A percentile compares a stretch with the other conserved stretches of the same genome.
phyloP scores from a whole-genome alignment of 176 grass and related monocot species.

The Chrysopogon serrulatus region DNA sequence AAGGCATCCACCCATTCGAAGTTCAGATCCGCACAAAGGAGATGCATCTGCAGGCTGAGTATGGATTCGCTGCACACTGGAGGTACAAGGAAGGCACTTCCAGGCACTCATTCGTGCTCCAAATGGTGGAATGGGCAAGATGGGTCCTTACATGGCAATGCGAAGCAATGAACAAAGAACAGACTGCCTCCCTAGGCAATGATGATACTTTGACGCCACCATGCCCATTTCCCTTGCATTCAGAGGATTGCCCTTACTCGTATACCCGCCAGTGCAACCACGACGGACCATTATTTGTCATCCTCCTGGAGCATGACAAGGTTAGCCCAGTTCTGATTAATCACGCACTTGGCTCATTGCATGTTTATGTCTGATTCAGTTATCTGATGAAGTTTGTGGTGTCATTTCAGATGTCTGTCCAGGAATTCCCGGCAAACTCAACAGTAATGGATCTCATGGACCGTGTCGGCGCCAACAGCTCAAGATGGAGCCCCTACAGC shows the following conservation, averaged over 20 bases:
- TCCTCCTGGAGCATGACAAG: conserved; percentile 75
- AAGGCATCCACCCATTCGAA: conserved; percentile 42
- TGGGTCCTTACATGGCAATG: conserved; percentile 78
- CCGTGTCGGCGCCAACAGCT: conserved; percentile 37
- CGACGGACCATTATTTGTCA: conserved; percentile 62
- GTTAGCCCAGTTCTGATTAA: conserved; percentile 25
- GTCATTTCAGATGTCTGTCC: conserved; percentile 68
- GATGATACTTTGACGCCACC: conserved; percentile 12
- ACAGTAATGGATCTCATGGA: conserved; percentile 68
- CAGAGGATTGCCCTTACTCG: conserved; percentile 64
- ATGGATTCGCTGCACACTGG: conserved; percentile 71
- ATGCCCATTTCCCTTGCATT: conserved; percentile 71
- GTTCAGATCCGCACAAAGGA: conserved; percentile 63
- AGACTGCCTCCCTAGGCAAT: not conserved
- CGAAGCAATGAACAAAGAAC: conserved; percentile 42
- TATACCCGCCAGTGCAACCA: conserved; percentile 46
- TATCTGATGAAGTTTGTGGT: not conserved
- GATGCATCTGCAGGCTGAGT: conserved; percentile 68
- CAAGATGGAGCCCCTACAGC: conserved; percentile 51
- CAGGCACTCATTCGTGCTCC: conserved; percentile 57
- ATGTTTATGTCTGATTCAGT: not conserved
- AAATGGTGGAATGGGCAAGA: conserved; percentile 79
- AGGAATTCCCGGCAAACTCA: conserved; percentile 62
- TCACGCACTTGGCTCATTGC: not conserved
- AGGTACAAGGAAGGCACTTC: conserved; percentile 66